Percentiles rank a stretch among this genome's conserved stretches.
phyloP scores from a whole-genome alignment of 106 monocot species.

The Gastrodia elata region DNA sequence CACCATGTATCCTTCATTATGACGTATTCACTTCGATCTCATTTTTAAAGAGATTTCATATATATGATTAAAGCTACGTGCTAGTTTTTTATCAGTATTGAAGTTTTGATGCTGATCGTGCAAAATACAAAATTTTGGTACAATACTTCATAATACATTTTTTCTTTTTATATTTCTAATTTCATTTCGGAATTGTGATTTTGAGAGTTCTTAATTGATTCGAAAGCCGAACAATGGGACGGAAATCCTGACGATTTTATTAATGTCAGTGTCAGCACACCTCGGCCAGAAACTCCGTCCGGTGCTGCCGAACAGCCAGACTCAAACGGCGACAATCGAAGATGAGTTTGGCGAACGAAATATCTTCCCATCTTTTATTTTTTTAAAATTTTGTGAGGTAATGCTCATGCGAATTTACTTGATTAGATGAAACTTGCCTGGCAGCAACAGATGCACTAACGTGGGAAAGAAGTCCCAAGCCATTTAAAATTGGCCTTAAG shows the following conservation, averaged over 20 bases:
- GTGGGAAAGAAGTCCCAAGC: background rate
- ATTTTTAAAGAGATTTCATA: no score
- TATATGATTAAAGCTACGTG: no score
- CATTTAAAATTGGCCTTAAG: background rate
- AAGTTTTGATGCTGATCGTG: no score
- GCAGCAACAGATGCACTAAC: background rate
- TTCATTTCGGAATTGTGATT: background rate
- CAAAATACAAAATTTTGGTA: no score
- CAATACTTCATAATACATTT: no score
- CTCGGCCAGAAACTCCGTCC: constrained; percentile 22
- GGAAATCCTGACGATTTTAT: constrained; percentile 36
- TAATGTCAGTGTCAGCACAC: constrained; percentile 19
- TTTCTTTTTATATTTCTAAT: background rate
- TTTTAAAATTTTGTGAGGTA: background rate
- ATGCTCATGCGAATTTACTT: background rate
- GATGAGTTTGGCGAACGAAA: constrained; percentile 7
- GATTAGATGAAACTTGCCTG: background rate
- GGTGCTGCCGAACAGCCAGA: constrained; percentile 11
- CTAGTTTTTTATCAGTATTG: no score
- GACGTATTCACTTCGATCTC: background rate
- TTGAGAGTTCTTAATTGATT: constrained; percentile 14
- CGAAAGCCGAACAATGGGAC: constrained; percentile 56
- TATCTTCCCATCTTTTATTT: no score
- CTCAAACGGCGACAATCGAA: background rate
- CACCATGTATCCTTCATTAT: constrained; percentile 48